Conservation (phyloP, 768 basidiomycete genomes). For the Serpula lacrymans region DNA sequence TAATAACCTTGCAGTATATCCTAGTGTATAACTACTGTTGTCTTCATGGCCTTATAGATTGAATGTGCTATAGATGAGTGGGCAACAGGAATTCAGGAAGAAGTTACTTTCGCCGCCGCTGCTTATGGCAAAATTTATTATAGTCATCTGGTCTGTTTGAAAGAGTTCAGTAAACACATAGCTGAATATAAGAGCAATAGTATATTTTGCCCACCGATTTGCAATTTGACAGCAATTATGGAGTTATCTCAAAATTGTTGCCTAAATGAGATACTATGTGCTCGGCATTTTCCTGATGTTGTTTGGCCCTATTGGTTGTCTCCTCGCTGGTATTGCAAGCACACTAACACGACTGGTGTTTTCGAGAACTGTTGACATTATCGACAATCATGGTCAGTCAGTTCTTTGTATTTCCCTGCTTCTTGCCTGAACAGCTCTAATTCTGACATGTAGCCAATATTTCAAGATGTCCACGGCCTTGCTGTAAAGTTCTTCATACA, state of each 20-base stretch:
- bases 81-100: slow-evolving; percentile 7
- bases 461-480: slow-evolving; percentile 63
- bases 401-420: too few species aligned
- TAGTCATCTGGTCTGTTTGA: slow-evolving; percentile 4
- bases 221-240: too few species aligned
- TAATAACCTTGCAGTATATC: not conserved
- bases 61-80: slow-evolving; percentile 12
- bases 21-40: not conserved
- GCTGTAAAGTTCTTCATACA: slow-evolving; percentile 84
- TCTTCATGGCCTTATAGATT: slow-evolving; percentile 1
- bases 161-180: slow-evolving; percentile 1
- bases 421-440: too few species aligned
- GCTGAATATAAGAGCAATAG: slow-evolving; percentile 2
- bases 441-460: slow-evolving; percentile 72
- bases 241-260: too few species aligned
- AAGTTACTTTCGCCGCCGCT: slow-evolving; percentile 6
- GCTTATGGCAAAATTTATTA: slow-evolving; percentile 6
- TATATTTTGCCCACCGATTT: too few species aligned
- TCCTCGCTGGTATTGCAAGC: too few species aligned
- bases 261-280: too few species aligned
- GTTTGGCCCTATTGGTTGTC: too few species aligned
- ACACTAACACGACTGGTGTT: too few species aligned
- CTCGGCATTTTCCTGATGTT: too few species aligned
- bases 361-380: too few species aligned
- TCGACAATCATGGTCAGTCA: too few species aligned